phyloP scores from a whole-genome alignment of 257 asterid genomes.

The Scutellaria baicalensis region DNA sequence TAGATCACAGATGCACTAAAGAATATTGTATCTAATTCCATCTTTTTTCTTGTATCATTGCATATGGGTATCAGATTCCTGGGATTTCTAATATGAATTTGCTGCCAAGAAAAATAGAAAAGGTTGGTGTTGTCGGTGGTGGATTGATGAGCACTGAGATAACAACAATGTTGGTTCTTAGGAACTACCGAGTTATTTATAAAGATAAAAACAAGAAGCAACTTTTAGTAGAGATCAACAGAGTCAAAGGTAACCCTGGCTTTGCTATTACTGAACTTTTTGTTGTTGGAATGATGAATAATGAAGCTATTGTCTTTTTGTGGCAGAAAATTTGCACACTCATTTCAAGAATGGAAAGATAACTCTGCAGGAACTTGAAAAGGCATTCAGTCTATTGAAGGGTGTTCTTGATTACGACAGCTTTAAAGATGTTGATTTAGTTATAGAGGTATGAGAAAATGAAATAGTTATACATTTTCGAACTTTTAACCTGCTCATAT shows the following conservation, averaged over 20 bases:
- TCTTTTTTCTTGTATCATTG: slow-evolving; percentile 2
- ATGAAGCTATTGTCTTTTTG: not conserved
- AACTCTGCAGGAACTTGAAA: slow-evolving; percentile 16
- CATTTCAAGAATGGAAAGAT: slow-evolving; percentile 29
- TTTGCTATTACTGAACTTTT: not conserved
- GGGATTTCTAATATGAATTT: slow-evolving; percentile 34
- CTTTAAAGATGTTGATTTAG: slow-evolving; percentile 43
- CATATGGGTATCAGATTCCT: slow-evolving; percentile 31
- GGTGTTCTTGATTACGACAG: slow-evolving; percentile 35
- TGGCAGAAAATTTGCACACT: slow-evolving; percentile 28
- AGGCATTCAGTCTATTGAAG: slow-evolving; percentile 27
- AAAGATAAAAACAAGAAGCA: slow-evolving; percentile 31
- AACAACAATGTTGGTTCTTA: slow-evolving; percentile 31
- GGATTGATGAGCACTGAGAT: slow-evolving; percentile 42
- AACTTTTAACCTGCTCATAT: not conserved
- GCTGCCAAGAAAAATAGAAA: slow-evolving; percentile 35
- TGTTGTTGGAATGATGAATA: not conserved
- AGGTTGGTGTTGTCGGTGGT: slow-evolving; percentile 50
- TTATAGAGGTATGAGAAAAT: slow-evolving; percentile 37
- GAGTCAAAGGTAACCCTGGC: slow-evolving; percentile 19
- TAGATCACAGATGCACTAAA: not conserved
- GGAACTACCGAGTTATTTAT: slow-evolving; percentile 31
- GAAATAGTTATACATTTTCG: not conserved
- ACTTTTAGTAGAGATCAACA: slow-evolving; percentile 15
- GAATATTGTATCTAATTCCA: not conserved